Evolutionary conservation across 148 eudicot species (phyloP).

Genomic region (Rhododendron vialii): DNA sequence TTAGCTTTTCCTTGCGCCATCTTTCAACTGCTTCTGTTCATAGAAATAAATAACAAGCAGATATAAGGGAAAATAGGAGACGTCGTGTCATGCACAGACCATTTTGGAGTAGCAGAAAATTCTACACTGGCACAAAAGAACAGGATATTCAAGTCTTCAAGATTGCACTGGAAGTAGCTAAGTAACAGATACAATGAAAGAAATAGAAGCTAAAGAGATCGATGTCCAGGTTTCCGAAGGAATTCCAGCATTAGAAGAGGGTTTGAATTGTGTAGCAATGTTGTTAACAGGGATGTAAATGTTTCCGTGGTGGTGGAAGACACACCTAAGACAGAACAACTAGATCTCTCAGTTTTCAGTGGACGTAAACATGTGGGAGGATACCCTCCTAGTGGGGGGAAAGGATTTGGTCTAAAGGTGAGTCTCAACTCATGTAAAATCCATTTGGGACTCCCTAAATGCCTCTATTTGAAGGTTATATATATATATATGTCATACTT

Average conservation of each 20-base stretch:
- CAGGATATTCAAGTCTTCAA: neutral
- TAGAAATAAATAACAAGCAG: conserved; percentile 9
- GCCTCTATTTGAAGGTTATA: neutral
- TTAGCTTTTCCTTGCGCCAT: conserved; percentile 62
- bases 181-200: neutral
- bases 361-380: neutral
- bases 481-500: neutral
- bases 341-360: neutral
- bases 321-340: neutral
- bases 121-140: neutral
- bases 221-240: neutral
- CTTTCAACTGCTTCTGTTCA: conserved; percentile 65
- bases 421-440: neutral
- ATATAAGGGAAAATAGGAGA: neutral
- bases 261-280: neutral
- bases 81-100: neutral
- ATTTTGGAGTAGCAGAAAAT: neutral
- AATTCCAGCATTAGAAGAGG: neutral
- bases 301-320: neutral
- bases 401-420: neutral
- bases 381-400: neutral
- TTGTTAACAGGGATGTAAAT: neutral
- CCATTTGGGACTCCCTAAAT: neutral
- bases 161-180: neutral
- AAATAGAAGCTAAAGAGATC: neutral